Conservation (phyloP, 352 stramenopile species). For the Pythium oligandrum region DNA sequence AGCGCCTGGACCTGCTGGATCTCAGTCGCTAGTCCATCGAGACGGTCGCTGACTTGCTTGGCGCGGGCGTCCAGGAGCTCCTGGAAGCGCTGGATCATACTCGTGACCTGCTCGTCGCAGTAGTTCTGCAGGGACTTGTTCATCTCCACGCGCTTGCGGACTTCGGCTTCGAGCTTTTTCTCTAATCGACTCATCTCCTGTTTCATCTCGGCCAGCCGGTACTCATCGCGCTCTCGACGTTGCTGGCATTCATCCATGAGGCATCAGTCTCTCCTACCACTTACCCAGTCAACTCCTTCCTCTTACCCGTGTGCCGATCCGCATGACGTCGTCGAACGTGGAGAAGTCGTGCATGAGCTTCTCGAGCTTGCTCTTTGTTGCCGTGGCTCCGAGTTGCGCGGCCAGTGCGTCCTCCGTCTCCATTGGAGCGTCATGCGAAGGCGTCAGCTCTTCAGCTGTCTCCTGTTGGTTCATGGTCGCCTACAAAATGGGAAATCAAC, state of each 20-base stretch:
- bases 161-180: slow-evolving; percentile 89
- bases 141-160: slow-evolving; percentile 93
- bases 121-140: slow-evolving; percentile 91
- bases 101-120: slow-evolving; percentile 84
- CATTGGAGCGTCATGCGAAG: no score
- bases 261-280: no score
- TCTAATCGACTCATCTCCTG: slow-evolving; percentile 90
- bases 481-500: no score
- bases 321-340: slow-evolving; percentile 85
- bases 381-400: slow-evolving; percentile 49
- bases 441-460: no score
- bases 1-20: slow-evolving; percentile 76
- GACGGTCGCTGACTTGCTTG: slow-evolving; percentile 61
- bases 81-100: slow-evolving; percentile 83
- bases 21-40: slow-evolving; percentile 69
- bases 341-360: slow-evolving; percentile 85
- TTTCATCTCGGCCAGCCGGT: slow-evolving; percentile 89
- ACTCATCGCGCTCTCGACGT: slow-evolving; percentile 91
- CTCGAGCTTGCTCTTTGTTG: slow-evolving; percentile 78
- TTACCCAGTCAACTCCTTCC: neutral
- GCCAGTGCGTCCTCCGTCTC: slow-evolving; percentile 15
- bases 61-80: slow-evolving; percentile 74
- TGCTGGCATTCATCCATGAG: slow-evolving; percentile 27
- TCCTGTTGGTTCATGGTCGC: no score
- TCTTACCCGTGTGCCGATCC: slow-evolving; percentile 66